Conservation (phyloP, 1,284 basidiomycete species). For the Pseudozyma tsukubaensis region DNA sequence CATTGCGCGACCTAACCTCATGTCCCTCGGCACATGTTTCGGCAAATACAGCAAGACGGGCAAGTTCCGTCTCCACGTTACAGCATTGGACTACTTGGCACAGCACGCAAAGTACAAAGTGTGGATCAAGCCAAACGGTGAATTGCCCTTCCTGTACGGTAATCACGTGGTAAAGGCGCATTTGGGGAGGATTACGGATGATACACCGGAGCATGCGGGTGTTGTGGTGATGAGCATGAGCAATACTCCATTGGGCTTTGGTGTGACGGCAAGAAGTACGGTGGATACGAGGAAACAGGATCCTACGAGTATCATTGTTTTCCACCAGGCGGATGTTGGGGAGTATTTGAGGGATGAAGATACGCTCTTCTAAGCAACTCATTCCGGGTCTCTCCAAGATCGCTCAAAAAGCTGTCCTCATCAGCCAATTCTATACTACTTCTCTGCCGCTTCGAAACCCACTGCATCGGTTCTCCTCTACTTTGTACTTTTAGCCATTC, state of each 20-base stretch:
- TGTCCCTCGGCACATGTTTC: constrained; percentile 94
- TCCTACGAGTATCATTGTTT: constrained; percentile 97
- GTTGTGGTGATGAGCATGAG: constrained; percentile 97
- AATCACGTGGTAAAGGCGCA: constrained; percentile 99
- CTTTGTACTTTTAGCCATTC: too few relatives aligned
- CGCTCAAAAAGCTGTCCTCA: background rate
- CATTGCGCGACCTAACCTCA: constrained; percentile 88
- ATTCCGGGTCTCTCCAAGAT: too few relatives aligned
- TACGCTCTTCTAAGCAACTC: constrained; percentile 48
- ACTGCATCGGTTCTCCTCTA: too few relatives aligned
- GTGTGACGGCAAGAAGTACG: constrained; percentile 94
- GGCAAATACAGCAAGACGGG: constrained; percentile 98
- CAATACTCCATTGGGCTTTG: constrained; percentile 86
- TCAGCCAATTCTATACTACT: too few relatives aligned
- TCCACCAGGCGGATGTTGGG: constrained; percentile 84
- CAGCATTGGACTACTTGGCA: constrained; percentile 89
- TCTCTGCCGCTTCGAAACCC: too few relatives aligned
- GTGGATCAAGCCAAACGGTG: constrained; percentile 99
- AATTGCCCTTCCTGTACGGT: constrained; percentile 98
- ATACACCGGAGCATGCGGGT: constrained; percentile 98
- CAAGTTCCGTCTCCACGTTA: constrained; percentile 97
- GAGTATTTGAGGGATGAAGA: constrained; percentile 67
- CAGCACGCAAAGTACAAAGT: constrained; percentile 99
- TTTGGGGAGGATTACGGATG: constrained; percentile 97
- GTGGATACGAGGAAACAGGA: constrained; percentile 96